Evolutionary conservation across 23 red algal genomes (phyloP).

Genomic region (Gracilaria gracilis): DNA sequence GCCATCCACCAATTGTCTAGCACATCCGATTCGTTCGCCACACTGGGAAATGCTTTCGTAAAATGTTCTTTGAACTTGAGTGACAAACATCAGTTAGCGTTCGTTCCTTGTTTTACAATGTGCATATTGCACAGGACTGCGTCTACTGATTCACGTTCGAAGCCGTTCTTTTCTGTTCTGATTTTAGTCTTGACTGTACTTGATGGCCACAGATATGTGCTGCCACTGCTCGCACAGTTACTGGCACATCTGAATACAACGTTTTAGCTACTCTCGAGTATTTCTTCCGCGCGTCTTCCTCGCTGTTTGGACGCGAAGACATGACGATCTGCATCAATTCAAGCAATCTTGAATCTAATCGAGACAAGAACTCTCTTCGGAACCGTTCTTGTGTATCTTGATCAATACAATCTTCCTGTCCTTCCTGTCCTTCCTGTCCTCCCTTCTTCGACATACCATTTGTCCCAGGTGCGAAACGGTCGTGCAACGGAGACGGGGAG

Average conservation of each 20-base stretch:
- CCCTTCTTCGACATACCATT: background rate
- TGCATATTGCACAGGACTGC: background rate
- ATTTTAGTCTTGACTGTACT: background rate
- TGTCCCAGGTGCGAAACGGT: background rate
- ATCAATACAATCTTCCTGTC: background rate
- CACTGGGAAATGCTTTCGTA: background rate
- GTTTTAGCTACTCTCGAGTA: conserved; percentile 37
- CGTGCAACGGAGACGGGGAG: background rate
- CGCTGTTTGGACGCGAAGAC: conserved; percentile 7
- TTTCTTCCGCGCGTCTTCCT: conserved; percentile 21
- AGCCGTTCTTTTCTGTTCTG: background rate
- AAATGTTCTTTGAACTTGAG: conserved; percentile 10
- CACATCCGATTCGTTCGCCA: background rate
- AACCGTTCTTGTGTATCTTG: conserved; percentile 13
- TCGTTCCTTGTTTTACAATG: background rate
- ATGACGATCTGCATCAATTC: conserved; percentile 49
- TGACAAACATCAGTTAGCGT: background rate
- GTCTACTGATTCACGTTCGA: background rate
- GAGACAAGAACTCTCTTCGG: conserved; percentile 33
- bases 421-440: background rate
- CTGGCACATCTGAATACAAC: conserved; percentile 36
- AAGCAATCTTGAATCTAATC: conserved; percentile 33
- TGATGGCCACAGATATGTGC: conserved; percentile 38
- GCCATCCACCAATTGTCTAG: background rate
- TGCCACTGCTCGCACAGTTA: conserved; percentile 40